These are phyloP conservation scores for Podaxis mareebaensis DNA, from an alignment of 768 basidiomycete species.

Conservation along the genomic window DNA sequence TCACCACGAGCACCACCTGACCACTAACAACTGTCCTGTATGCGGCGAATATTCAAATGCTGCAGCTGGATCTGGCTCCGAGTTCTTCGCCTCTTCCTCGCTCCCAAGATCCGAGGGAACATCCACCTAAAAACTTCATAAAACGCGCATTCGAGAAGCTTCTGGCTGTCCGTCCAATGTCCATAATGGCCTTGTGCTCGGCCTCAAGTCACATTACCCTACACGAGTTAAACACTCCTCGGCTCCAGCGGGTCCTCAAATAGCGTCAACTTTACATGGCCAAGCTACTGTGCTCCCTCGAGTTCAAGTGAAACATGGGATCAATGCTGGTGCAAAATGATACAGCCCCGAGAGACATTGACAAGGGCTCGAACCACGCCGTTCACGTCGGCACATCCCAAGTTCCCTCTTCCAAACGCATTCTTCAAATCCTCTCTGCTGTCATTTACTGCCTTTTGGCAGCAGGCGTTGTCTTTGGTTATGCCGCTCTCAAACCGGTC, in stretches of 20 bases:
- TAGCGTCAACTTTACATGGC: not conserved
- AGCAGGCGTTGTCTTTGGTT: constrained; percentile 11
- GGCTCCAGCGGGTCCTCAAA: not conserved
- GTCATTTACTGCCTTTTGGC: not conserved
- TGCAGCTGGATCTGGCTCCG: not conserved
- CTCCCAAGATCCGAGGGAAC: constrained; percentile 5
- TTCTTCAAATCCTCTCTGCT: not conserved
- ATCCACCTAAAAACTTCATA: not conserved
- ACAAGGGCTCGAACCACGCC: not conserved
- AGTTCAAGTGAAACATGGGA: not conserved
- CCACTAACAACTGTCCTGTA: not conserved
- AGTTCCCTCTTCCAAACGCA: not conserved
- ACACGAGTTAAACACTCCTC: not conserved
- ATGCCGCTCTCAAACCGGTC: constrained; percentile 11
- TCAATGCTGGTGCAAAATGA: not conserved
- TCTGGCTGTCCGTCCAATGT: not conserved
- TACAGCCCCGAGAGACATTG: not conserved
- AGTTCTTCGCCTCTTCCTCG: not conserved
- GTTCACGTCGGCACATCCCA: not conserved
- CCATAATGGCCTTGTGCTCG: not conserved
- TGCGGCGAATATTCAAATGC: not conserved
- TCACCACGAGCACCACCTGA: not conserved
- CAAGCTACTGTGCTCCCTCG: not conserved
- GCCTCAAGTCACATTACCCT: constrained; percentile 1
- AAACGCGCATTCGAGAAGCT: not conserved